phyloP scores from a whole-genome alignment of 2,329 filamentous ascomycete genomes.

The Coccinonectria pachysandricola region DNA sequence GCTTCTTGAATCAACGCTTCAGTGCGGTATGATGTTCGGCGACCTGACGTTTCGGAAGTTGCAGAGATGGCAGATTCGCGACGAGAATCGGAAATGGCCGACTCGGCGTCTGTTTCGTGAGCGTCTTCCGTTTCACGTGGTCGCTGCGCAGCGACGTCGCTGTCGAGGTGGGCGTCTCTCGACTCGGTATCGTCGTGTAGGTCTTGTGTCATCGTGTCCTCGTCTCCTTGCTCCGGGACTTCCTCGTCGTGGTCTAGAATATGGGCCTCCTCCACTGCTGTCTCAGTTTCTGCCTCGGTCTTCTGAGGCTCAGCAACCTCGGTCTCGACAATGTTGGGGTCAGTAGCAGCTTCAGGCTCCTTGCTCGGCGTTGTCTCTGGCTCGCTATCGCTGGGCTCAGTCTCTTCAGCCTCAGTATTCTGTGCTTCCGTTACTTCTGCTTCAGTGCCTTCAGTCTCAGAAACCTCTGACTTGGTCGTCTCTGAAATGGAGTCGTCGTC shows the following conservation, averaged over 20 bases:
- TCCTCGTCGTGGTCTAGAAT: constrained; percentile 5
- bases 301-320: constrained; percentile 3
- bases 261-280: constrained; percentile 1
- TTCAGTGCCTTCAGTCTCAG: neutral
- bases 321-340: neutral
- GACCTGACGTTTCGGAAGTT: constrained; percentile 13
- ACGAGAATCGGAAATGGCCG: constrained; percentile 10
- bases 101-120: constrained; percentile 9
- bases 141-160: constrained; percentile 2
- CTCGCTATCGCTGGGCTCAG: too few relatives aligned
- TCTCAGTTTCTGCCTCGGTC: constrained; percentile 3
- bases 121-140: constrained; percentile 5
- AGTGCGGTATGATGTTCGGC: constrained; percentile 33
- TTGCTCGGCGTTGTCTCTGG: neutral
- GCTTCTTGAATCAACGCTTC: constrained; percentile 45
- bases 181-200: neutral
- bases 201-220: constrained; percentile 5
- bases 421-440: too few relatives aligned
- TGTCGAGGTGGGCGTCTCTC: too few relatives aligned
- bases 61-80: constrained; percentile 16
- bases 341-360: constrained; percentile 1
- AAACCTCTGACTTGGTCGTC: neutral
- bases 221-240: constrained; percentile 5
- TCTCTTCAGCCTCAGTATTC: too few relatives aligned
- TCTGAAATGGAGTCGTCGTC: neutral